Percentiles rank a stretch among this genome's conserved stretches.
phyloP scores from a whole-genome alignment of 2,329 filamentous ascomycete genomes.

The Stagonosporopsis rhizophila region DNA sequence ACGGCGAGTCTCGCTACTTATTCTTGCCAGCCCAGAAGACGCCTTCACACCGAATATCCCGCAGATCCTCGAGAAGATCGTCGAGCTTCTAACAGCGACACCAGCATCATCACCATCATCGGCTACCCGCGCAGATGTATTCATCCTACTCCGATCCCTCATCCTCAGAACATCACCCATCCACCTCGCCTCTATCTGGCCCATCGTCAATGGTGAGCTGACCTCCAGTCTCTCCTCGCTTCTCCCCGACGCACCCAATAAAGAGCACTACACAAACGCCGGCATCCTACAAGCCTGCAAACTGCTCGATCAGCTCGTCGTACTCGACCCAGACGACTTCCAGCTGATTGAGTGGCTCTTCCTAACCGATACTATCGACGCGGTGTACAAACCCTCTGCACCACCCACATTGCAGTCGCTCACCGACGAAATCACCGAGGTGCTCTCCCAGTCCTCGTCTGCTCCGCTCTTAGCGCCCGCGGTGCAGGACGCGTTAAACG shows the following conservation, averaged over 20 bases:
- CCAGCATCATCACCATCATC: conserved; percentile 91
- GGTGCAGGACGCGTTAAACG: not conserved
- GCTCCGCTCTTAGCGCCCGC: conserved; percentile 1
- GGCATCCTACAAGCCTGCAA: conserved; percentile 92
- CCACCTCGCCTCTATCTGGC: conserved; percentile 87
- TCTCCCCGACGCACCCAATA: conserved; percentile 70
- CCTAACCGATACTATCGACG: conserved; percentile 94
- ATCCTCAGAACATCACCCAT: conserved; percentile 79
- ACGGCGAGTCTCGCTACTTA: conserved; percentile 78
- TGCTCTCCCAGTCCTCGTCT: conserved; percentile 56
- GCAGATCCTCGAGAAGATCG: conserved; percentile 78
- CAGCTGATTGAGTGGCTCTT: conserved; percentile 99
- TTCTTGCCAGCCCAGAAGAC: conserved; percentile 79
- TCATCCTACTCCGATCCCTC: conserved; percentile 84
- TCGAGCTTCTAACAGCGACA: conserved; percentile 84
- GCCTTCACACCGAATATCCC: conserved; percentile 79
- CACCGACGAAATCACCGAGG: conserved; percentile 83
- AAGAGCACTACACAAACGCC: conserved; percentile 77
- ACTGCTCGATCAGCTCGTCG: conserved; percentile 85
- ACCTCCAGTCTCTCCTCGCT: conserved; percentile 80
- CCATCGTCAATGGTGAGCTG: conserved; percentile 84
- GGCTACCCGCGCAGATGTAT: conserved; percentile 85
- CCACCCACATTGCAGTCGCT: conserved; percentile 74
- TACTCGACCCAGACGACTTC: conserved; percentile 90
- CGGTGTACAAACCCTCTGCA: conserved; percentile 78